Conservation (phyloP, 768 basidiomycete species). For the Termitomyces sp. region DNA sequence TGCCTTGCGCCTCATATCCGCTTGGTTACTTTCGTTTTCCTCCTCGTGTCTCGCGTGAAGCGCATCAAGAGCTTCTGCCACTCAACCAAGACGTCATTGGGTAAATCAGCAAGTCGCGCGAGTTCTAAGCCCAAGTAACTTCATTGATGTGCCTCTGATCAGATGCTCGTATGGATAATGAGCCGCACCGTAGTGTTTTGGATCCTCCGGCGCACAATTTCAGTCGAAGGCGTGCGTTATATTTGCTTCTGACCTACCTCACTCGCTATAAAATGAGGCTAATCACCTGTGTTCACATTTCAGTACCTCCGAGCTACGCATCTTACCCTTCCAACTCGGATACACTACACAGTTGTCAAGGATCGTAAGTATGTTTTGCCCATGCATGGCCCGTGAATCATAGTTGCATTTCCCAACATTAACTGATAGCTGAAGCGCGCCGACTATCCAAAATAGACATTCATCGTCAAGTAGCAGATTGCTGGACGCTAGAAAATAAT, state of each 20-base stretch:
- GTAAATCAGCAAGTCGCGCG: conserved; percentile 84
- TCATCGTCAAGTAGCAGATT: too few species aligned
- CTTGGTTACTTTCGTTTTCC: conserved; percentile 56
- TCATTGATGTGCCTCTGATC: neutral
- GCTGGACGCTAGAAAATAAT: neutral
- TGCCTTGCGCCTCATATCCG: conserved; percentile 60
- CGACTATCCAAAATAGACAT: neutral
- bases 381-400: neutral
- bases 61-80: conserved; percentile 54
- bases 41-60: conserved; percentile 53
- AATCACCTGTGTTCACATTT: neutral
- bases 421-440: neutral
- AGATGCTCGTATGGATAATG: neutral
- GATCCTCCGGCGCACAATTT: conserved; percentile 43
- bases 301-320: neutral
- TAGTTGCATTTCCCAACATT: neutral
- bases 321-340: neutral
- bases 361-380: neutral
- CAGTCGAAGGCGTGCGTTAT: too few species aligned
- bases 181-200: conserved; percentile 66
- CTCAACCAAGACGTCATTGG: conserved; percentile 58
- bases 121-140: conserved; percentile 70
- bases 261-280: too few species aligned
- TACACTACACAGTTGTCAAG: neutral
- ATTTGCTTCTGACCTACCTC: too few species aligned